Evolutionary conservation across 164 flowering plant species (phyloP).

Genomic region (Magnolia sinica): DNA sequence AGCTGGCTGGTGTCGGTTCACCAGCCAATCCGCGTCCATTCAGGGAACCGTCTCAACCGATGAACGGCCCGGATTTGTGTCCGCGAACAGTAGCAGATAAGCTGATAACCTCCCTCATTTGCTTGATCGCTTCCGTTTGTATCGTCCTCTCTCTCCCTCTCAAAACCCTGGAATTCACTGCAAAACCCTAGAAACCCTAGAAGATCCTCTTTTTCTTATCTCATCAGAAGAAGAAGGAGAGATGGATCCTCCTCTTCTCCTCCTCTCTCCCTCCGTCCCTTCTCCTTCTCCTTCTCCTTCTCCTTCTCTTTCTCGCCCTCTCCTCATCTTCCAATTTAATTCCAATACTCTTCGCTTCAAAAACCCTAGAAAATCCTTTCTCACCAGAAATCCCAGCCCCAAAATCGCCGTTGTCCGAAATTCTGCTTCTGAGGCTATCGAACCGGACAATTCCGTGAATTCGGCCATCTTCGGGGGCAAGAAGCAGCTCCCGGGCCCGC

Average conservation of each 20-base stretch:
- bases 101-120: neutral
- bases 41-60: neutral
- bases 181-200: conserved; percentile 11
- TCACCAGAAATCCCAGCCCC: conserved; percentile 19
- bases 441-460: conserved; percentile 16
- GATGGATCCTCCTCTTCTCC: conserved; percentile 35
- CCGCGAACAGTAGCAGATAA: neutral
- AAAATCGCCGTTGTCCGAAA: conserved; percentile 24
- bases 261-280: conserved; percentile 16
- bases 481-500: conserved; percentile 62
- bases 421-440: conserved; percentile 18
- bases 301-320: conserved; percentile 11
- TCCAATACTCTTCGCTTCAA: conserved; percentile 25
- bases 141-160: neutral
- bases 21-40: too few relatives aligned
- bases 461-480: conserved; percentile 48
- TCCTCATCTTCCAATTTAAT: conserved; percentile 23
- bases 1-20: too few relatives aligned
- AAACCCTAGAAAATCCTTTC: conserved; percentile 13
- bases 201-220: neutral
- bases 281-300: conserved; percentile 23
- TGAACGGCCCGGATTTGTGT: neutral
- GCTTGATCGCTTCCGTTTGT: neutral
- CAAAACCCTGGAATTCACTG: neutral
- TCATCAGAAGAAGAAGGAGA: conserved; percentile 11